A percentile compares a stretch with the other conserved stretches of the same genome.
Evolutionary conservation across 495 filamentous ascomycete species (phyloP).

Genomic region (Aspergillus nanangensis): DNA sequence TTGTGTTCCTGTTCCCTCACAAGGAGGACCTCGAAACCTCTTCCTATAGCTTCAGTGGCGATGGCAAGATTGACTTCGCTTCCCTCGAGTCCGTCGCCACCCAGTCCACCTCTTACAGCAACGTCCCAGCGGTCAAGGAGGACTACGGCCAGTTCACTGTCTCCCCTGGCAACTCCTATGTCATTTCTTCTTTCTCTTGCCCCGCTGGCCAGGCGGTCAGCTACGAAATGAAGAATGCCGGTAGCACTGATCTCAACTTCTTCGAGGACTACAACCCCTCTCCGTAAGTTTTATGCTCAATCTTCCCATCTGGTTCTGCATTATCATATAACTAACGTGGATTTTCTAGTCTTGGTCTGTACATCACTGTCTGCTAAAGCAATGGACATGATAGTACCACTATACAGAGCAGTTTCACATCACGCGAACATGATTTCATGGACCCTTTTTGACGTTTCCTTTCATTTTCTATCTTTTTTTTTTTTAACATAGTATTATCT

Average conservation of each 20-base stretch:
- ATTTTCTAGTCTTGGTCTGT: slow-evolving; percentile 53
- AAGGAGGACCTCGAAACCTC: slow-evolving; percentile 49
- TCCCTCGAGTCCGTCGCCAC: slow-evolving; percentile 36
- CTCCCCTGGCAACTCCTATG: slow-evolving; percentile 51
- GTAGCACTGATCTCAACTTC: slow-evolving; percentile 53
- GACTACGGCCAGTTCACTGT: slow-evolving; percentile 47
- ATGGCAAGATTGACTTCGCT: slow-evolving; percentile 52
- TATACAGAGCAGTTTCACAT: background rate
- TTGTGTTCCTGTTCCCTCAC: slow-evolving; percentile 63
- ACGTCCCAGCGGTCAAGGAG: slow-evolving; percentile 36
- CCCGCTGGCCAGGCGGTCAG: slow-evolving; percentile 45
- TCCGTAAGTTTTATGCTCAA: slow-evolving; percentile 44
- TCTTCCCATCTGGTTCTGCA: background rate
- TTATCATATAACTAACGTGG: slow-evolving; percentile 18
- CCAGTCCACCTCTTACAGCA: slow-evolving; percentile 46
- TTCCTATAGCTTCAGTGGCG: slow-evolving; percentile 51
- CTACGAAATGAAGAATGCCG: slow-evolving; percentile 49
- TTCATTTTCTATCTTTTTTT: background rate
- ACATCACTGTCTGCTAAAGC: slow-evolving; percentile 52
- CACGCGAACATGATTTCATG: slow-evolving; percentile 14
- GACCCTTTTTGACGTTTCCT: slow-evolving; percentile 1
- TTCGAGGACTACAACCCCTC: slow-evolving; percentile 59
- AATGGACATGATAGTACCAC: background rate
- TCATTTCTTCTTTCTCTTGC: slow-evolving; percentile 53
- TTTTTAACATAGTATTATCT: background rate